These are phyloP conservation scores for Nannochloropsis gaditana DNA, from an alignment of 108 stramenopile genomes.

Conservation along the genomic window DNA sequence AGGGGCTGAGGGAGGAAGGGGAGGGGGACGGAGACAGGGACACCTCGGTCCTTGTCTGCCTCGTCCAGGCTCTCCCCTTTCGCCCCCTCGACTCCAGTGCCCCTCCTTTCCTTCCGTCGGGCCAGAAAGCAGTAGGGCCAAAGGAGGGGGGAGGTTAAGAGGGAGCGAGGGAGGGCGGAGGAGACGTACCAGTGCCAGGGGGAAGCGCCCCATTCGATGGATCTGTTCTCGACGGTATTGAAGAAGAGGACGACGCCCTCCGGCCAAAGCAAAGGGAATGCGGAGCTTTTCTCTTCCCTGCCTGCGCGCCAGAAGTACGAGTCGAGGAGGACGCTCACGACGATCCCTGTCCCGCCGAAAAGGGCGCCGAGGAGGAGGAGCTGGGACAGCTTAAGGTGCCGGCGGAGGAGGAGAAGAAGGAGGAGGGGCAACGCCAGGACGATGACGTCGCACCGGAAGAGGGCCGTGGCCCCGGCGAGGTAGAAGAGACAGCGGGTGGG, in stretches of 20 bases:
- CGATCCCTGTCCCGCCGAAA: conserved; percentile 59
- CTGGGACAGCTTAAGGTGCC: conserved; percentile 59
- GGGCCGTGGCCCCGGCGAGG: background rate
- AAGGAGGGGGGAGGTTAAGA: conserved; percentile 21
- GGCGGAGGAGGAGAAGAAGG: conserved; percentile 49
- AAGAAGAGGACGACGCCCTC: conserved; percentile 93
- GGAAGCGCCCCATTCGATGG: conserved; percentile 83
- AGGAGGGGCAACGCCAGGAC: background rate
- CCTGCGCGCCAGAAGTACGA: conserved; percentile 72
- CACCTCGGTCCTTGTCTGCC: background rate
- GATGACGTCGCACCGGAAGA: conserved; percentile 9
- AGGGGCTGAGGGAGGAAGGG: background rate
- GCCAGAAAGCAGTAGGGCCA: conserved; percentile 20
- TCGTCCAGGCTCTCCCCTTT: background rate
- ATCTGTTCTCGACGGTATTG: conserved; percentile 86
- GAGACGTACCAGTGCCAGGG: conserved; percentile 89
- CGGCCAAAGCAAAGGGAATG: conserved; percentile 73
- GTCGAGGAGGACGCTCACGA: conserved; percentile 75
- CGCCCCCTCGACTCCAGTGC: background rate
- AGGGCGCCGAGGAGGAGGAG: conserved; percentile 62
- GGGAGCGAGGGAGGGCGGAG: conserved; percentile 64
- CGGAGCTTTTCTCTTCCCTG: conserved; percentile 28
- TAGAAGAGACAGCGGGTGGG: background rate
- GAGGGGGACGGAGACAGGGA: background rate
- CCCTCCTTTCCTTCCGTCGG: background rate